Evolutionary conservation across 1,284 basidiomycete genomes (phyloP), one percentile per base, ranked within the genome.

Genomic region (Kwoniella shivajii): DNA sequence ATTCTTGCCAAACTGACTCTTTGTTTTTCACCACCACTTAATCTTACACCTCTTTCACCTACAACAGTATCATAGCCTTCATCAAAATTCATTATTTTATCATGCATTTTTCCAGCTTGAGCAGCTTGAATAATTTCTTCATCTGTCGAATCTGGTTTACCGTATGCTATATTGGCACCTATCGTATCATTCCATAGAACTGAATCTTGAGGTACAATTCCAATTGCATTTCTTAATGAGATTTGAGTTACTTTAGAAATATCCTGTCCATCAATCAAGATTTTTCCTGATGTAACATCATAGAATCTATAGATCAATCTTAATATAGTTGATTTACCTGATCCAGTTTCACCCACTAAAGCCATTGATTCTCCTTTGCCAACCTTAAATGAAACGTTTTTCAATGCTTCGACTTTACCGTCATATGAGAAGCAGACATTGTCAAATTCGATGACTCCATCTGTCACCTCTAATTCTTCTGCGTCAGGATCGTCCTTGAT

Each of bases 11-110:
- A 88, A 0, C 93, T 94, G 64, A 99, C 78, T 50, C 96, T 80
- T 54, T 99, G 94, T 78, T 99, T 99, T 82, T 99, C 95, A 0
- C 96, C 95, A 0, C 95, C 95, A n/a, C 90, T 93, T 46, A 99
- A 89, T 89, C 98, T 95, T 66, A 97, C 77, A 2, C 95, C 95
- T n/a, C 95, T 81, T 78, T 99, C 95, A 0, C 95, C 96, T 2
- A 99, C 96, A 66, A 89, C 87, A 5, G 95, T 98, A 45, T 79
- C 74, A 78, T 97, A 99, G 45, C 87, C 65, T 33, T 94, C 89
- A 0, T 92, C 91, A 44, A 99, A 80, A 36, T 84, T 81, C 80
- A 84, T 79, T 50, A 99, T 85, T 33, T 90, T 86, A 14, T 88
- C 82, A 68, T 94, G 89, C 20, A 98, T 87, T 67, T 88, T 90